Evolutionary conservation across 1,139 yeast species (phyloP).

Genomic region (Taphrina sp.): DNA sequence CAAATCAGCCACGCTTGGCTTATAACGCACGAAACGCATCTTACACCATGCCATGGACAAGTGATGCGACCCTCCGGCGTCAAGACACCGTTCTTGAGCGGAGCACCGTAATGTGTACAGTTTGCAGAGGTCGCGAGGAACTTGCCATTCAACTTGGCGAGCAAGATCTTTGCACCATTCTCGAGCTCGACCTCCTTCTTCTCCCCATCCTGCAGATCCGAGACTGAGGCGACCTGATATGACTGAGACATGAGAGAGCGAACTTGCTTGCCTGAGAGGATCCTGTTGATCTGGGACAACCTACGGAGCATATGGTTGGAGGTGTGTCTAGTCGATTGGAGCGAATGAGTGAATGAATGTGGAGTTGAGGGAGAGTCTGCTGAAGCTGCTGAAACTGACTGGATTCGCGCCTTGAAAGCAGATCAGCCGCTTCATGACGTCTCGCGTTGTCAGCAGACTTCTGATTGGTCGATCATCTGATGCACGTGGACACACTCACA

Average conservation of each 20-base stretch:
- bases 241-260: constrained; percentile 18
- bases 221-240: constrained; percentile 22
- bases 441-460: no score
- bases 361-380: no score
- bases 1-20: background rate
- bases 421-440: no score
- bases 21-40: background rate
- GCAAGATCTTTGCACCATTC: constrained; percentile 28
- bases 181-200: constrained; percentile 33
- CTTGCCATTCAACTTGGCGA: constrained; percentile 28
- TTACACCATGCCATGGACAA: constrained; percentile 36
- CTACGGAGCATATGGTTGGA: constrained; percentile 12
- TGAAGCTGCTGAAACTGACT: no score
- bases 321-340: no score
- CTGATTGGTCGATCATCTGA: no score
- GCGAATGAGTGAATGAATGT: no score
- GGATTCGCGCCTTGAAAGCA: no score
- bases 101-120: constrained; percentile 36
- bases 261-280: background rate
- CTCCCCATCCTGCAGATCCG: constrained; percentile 22
- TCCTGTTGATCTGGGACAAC: constrained; percentile 10
- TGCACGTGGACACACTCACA: no score
- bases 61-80: constrained; percentile 33
- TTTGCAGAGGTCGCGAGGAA: constrained; percentile 28
- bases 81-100: constrained; percentile 34